Evolutionary conservation across 169 alveolate genomes (phyloP).

Genomic region (Eimeria sp.): DNA sequence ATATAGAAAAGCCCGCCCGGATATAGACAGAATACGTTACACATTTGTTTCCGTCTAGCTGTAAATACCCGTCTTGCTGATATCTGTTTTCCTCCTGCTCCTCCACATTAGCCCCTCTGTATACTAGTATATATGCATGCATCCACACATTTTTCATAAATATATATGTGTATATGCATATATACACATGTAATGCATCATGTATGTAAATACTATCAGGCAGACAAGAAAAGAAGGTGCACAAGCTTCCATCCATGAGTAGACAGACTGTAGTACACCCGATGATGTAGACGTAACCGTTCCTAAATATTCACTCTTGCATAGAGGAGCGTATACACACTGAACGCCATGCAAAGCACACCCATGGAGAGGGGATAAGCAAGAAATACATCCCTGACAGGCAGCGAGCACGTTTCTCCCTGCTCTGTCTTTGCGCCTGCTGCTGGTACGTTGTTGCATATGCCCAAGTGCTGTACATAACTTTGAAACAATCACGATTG

Average conservation of each 20-base stretch:
- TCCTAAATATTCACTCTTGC: background rate
- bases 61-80: background rate
- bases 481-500: background rate
- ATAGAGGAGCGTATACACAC: background rate
- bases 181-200: background rate
- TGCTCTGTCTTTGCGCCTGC: background rate
- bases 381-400: background rate
- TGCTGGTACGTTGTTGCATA: background rate
- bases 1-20: background rate
- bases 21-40: background rate
- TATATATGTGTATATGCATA: background rate
- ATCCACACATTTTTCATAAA: too few species aligned
- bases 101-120: background rate
- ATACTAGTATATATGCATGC: too few species aligned
- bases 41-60: background rate
- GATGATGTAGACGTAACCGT: background rate
- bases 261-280: background rate
- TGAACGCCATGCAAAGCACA: background rate
- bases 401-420: background rate
- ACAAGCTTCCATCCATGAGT: background rate
- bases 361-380: background rate
- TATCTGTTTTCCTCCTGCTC: background rate
- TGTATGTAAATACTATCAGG: background rate
- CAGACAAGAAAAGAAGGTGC: background rate
- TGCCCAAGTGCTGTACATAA: background rate